Percentiles rank a stretch among this genome's conserved stretches.
These are phyloP conservation scores for Penicillium occitanis DNA, from an alignment of 2,329 filamentous ascomycete species.

Conservation along the genomic window DNA sequence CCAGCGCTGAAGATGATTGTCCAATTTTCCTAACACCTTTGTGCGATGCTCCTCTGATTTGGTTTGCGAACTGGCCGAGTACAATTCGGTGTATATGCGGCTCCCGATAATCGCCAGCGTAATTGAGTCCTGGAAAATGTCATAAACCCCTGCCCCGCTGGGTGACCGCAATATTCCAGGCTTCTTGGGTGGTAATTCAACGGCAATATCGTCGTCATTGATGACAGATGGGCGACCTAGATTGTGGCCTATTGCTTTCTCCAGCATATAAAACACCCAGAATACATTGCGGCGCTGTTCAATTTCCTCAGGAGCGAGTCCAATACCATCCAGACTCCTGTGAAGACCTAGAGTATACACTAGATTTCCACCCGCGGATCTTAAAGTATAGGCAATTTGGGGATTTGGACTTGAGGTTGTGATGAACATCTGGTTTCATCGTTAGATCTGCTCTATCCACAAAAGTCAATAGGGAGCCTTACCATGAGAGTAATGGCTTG, in stretches of 20 bases:
- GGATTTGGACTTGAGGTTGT: constrained; percentile 17
- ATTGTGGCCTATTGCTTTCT: constrained; percentile 16
- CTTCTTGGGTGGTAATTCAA: constrained; percentile 14
- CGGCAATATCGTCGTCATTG: constrained; percentile 18
- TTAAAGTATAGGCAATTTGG: background rate
- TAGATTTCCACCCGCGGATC: constrained; percentile 7
- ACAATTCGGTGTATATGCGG: constrained; percentile 16
- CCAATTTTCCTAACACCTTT: constrained; percentile 1
- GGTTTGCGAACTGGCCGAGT: constrained; percentile 15
- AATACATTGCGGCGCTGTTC: constrained; percentile 19
- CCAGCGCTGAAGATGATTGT: constrained; percentile 18
- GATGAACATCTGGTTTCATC: constrained; percentile 7
- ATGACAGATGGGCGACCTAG: constrained; percentile 14
- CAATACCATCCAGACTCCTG: constrained; percentile 4
- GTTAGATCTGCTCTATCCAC: background rate
- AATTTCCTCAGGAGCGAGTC: constrained; percentile 7
- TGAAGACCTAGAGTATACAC: constrained; percentile 14
- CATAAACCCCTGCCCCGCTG: constrained; percentile 5
- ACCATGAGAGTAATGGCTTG: constrained; percentile 16
- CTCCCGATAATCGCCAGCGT: constrained; percentile 11
- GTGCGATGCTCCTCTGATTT: constrained; percentile 12
- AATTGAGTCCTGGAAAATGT: constrained; percentile 16
- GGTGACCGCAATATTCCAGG: background rate
- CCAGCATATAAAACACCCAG: constrained; percentile 17
- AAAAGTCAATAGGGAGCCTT: background rate